Base-by-base conservation (phyloP, 305 asterid species). In the Fraxinus sp. region DNA sequence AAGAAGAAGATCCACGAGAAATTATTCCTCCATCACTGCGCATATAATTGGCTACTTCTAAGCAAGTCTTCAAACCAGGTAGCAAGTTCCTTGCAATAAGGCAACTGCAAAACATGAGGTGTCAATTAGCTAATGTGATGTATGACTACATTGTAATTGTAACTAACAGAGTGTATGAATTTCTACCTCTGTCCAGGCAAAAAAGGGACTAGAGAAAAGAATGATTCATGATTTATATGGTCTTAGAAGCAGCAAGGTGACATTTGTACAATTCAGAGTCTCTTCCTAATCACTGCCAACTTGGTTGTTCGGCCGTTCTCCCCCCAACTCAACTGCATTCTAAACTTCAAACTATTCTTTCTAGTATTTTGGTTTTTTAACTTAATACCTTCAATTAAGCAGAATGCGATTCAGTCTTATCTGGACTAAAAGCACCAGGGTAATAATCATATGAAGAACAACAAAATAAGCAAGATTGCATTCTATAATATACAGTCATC, bases 61-160 rank as follows among this genome's bases (percentile, higher is more conserved):
- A 83, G 90, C 99, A 97, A 77, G 98, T 93, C 90, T 92, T 94
- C 87, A 97, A 88, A 81, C 98, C 99, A 78, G 98, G 88, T 75
- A 97, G 98, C 85, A 97, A 80, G 88, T 93, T 97, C 88, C 94
- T 89, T 70, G 99, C 98, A 84, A 97, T 95, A 64, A 89, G 93
- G 92, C 99, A 97, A 88, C 99, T 97, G 93, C 83, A 82, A 35
- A 86, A 83, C 37, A 86, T 82, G 87, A 86, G 66, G 74, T 62
- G 24, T 66, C 32, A 80, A 74, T 87, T 84, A 88, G 85, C 80
- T 78, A 55, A 81, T 46, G 78, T 41, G 82, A 55, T 37, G 72
- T 14, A 78, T 44, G 16, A 76, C 37, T 37, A 74, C 72, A 74
- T n/a, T 7, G 52, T 46, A 74, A 33, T 62, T 64, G 28, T 8